phyloP scores from a whole-genome alignment of 768 basidiomycete species.

The Russula vinacea region DNA sequence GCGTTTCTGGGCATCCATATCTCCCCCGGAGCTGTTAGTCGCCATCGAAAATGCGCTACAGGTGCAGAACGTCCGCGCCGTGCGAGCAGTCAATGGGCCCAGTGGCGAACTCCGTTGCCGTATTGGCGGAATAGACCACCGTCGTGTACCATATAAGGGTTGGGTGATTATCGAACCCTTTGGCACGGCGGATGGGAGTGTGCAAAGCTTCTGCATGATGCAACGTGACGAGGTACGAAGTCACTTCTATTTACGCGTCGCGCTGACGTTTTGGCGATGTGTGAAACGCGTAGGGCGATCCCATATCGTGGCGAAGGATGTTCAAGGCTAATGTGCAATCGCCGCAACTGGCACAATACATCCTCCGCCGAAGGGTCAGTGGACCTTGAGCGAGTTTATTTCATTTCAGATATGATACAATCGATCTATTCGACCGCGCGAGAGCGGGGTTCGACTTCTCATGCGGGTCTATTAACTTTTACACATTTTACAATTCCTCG shows the following conservation, averaged over 20 bases:
- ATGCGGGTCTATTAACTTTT: not conserved
- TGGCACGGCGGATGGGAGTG: slow-evolving; percentile 40
- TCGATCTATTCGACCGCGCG: slow-evolving; percentile 30
- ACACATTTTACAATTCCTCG: not conserved
- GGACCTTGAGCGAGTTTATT: slow-evolving; percentile 1
- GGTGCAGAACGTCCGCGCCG: slow-evolving; percentile 39
- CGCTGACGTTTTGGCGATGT: slow-evolving; percentile 4
- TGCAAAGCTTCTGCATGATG: slow-evolving; percentile 70
- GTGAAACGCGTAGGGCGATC: slow-evolving; percentile 55
- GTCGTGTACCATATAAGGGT: slow-evolving; percentile 66
- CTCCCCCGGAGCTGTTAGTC: slow-evolving; percentile 50
- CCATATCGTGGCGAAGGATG: slow-evolving; percentile 72
- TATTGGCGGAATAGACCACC: slow-evolving; percentile 65
- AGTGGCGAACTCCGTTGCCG: slow-evolving; percentile 39
- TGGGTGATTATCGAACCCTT: slow-evolving; percentile 72
- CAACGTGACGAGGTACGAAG: slow-evolving; percentile 58
- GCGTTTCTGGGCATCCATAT: slow-evolving; percentile 69
- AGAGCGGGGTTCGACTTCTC: slow-evolving; percentile 40
- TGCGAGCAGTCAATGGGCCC: slow-evolving; percentile 16
- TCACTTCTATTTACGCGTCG: not conserved
- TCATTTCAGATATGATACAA: not conserved
- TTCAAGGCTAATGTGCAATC: slow-evolving; percentile 64
- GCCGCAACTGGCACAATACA: slow-evolving; percentile 54
- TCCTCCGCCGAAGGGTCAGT: slow-evolving; percentile 36
- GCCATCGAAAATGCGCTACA: slow-evolving; percentile 56